phyloP scores from a whole-genome alignment of 2,329 filamentous ascomycete genomes.

The Aspergillus nomiae region DNA sequence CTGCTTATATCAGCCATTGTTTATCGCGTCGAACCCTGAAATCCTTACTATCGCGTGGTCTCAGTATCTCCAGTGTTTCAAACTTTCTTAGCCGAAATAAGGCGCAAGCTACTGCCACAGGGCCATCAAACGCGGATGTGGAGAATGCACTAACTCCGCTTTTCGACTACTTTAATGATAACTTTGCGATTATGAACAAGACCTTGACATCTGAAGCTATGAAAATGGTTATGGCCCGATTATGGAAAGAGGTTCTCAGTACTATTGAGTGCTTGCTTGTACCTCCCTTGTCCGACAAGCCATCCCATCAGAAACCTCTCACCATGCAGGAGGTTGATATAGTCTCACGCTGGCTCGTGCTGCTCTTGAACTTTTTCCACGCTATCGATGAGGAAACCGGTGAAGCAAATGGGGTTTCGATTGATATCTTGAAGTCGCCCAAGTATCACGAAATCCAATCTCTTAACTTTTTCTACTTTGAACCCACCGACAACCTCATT shows the following conservation, averaged over 20 bases:
- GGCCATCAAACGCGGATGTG: constrained; percentile 70
- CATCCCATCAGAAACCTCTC: constrained; percentile 79
- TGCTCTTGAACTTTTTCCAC: constrained; percentile 93
- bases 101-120: constrained; percentile 51
- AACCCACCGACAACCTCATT: constrained; percentile 85
- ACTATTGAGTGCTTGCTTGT: constrained; percentile 89
- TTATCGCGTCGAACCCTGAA: constrained; percentile 81
- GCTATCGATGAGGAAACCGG: constrained; percentile 81
- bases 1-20: constrained; percentile 86
- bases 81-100: constrained; percentile 63
- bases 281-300: constrained; percentile 92
- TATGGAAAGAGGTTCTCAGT: constrained; percentile 96
- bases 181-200: constrained; percentile 98
- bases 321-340: constrained; percentile 88
- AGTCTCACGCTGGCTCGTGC: constrained; percentile 89
- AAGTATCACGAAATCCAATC: constrained; percentile 98
- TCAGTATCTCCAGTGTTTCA: constrained; percentile 72
- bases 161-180: constrained; percentile 95
- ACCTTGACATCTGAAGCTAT: constrained; percentile 94
- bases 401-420: constrained; percentile 82
- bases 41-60: constrained; percentile 71
- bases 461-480: constrained; percentile 98
- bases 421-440: constrained; percentile 89
- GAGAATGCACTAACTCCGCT: constrained; percentile 80
- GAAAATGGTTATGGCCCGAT: constrained; percentile 94